phyloP scores from a whole-genome alignment of 108 stramenopile genomes.

The Cyclotella baltica region DNA sequence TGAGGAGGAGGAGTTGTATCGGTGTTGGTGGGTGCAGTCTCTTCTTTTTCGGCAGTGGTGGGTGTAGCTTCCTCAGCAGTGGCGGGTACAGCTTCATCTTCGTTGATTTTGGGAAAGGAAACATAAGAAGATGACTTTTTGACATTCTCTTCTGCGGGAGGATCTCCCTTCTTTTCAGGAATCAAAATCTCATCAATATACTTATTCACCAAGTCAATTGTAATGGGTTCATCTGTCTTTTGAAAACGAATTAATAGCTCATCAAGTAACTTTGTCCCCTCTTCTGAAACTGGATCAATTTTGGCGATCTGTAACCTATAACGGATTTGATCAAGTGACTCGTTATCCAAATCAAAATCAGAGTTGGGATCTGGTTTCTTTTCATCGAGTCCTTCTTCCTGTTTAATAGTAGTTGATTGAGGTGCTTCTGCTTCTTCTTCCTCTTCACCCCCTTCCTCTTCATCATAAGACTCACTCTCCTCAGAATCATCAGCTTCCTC shows the following conservation, averaged over 20 bases:
- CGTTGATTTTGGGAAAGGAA: neutral
- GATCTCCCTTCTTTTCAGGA: constrained; percentile 1
- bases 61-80: neutral
- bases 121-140: neutral
- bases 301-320: constrained; percentile 44
- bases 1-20: constrained; percentile 8
- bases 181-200: constrained; percentile 40
- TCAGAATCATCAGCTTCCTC: neutral
- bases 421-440: neutral
- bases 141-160: neutral
- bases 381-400: neutral
- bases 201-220: constrained; percentile 26
- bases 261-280: constrained; percentile 41
- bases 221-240: constrained; percentile 12
- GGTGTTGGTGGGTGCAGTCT: neutral
- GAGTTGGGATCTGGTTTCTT: neutral
- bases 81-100: neutral
- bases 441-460: neutral
- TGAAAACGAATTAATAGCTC: constrained; percentile 40
- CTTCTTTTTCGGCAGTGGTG: neutral
- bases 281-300: constrained; percentile 39
- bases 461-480: neutral
- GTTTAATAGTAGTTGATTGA: neutral
- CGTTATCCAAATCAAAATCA: constrained; percentile 40
- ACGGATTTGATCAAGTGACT: constrained; percentile 47